Evolutionary conservation across 768 basidiomycete genomes (phyloP).

Genomic region (Tubosaeta brunneosetosa): DNA sequence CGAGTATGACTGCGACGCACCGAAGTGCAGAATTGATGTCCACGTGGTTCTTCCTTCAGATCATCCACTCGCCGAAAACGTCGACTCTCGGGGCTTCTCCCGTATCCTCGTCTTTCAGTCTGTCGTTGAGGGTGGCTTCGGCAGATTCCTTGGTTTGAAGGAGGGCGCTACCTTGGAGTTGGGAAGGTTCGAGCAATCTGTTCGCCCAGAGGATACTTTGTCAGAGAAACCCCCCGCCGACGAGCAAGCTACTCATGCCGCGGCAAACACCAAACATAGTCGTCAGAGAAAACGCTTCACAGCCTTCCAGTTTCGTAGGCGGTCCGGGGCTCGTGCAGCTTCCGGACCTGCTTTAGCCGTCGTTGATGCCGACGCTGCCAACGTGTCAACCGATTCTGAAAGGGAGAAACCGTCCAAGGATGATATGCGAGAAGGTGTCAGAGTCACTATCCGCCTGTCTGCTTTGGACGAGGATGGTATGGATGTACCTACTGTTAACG

Average conservation of each 20-base stretch:
- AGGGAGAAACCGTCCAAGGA: slow-evolving; percentile 45
- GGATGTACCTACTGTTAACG: slow-evolving; percentile 66
- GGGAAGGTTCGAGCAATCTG: slow-evolving; percentile 56
- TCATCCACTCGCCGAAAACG: slow-evolving; percentile 49
- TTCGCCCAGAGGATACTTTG: slow-evolving; percentile 1
- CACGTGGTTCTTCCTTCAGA: slow-evolving; percentile 66
- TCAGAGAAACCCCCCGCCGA: slow-evolving; percentile 12
- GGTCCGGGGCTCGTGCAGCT: slow-evolving; percentile 45
- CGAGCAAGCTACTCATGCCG: slow-evolving; percentile 7
- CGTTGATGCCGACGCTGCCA: slow-evolving; percentile 59
- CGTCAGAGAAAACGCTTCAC: slow-evolving; percentile 55
- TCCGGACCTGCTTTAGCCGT: slow-evolving; percentile 77
- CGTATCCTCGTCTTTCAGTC: slow-evolving; percentile 37
- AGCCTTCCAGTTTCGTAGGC: slow-evolving; percentile 63
- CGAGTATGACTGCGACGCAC: slow-evolving; percentile 87
- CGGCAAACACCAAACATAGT: slow-evolving; percentile 14
- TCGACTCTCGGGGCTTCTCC: slow-evolving; percentile 30
- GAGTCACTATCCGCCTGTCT: slow-evolving; percentile 72
- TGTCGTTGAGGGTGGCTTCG: slow-evolving; percentile 81
- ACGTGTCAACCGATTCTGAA: slow-evolving; percentile 28
- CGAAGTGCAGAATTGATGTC: slow-evolving; percentile 77
- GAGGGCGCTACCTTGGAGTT: slow-evolving; percentile 80
- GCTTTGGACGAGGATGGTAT: slow-evolving; percentile 76
- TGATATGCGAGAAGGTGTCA: slow-evolving; percentile 59
- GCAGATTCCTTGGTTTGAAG: slow-evolving; percentile 64